Conservation (phyloP, 495 filamentous ascomycete species). For the Penicillium crystallinum region DNA sequence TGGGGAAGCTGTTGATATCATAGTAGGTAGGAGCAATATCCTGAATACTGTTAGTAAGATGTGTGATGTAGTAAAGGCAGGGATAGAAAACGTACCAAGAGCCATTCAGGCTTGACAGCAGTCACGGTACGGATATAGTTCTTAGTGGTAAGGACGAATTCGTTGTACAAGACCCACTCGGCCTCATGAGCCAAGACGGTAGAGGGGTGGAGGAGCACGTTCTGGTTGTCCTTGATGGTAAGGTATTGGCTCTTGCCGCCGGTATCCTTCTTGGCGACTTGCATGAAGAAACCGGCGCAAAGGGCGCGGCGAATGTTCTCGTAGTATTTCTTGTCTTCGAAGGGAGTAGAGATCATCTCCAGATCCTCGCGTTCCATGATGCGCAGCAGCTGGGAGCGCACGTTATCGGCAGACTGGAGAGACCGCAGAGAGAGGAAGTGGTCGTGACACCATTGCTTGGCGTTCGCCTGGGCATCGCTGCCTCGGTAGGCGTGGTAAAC, state of each 20-base stretch:
- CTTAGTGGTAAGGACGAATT: conserved; percentile 96
- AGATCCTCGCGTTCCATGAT: conserved; percentile 94
- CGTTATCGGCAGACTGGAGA: conserved; percentile 87
- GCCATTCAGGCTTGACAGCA: conserved; percentile 65
- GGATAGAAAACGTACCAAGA: conserved; percentile 61
- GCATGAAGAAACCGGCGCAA: conserved; percentile 99
- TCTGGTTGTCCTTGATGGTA: conserved; percentile 92
- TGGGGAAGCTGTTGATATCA: conserved; percentile 74
- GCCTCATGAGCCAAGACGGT: conserved; percentile 79
- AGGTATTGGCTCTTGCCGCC: conserved; percentile 73
- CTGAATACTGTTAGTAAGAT: conserved; percentile 33
- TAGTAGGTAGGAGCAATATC: conserved; percentile 94
- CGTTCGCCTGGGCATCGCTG: conserved; percentile 63
- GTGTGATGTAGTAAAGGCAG: background rate
- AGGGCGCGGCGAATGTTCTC: conserved; percentile 92
- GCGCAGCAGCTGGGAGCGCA: conserved; percentile 80
- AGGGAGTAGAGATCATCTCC: conserved; percentile 79
- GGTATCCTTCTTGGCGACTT: conserved; percentile 87
- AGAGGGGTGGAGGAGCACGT: conserved; percentile 86
- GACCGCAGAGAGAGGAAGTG: conserved; percentile 92
- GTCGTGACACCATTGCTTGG: conserved; percentile 91
- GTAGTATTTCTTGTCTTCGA: conserved; percentile 96
- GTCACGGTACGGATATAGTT: conserved; percentile 72
- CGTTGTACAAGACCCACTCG: conserved; percentile 98
- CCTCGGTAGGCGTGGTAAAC: conserved; percentile 97